Evolutionary conservation across 176 grass and related monocot species (phyloP).

Genomic region (Oryza officinalis): DNA sequence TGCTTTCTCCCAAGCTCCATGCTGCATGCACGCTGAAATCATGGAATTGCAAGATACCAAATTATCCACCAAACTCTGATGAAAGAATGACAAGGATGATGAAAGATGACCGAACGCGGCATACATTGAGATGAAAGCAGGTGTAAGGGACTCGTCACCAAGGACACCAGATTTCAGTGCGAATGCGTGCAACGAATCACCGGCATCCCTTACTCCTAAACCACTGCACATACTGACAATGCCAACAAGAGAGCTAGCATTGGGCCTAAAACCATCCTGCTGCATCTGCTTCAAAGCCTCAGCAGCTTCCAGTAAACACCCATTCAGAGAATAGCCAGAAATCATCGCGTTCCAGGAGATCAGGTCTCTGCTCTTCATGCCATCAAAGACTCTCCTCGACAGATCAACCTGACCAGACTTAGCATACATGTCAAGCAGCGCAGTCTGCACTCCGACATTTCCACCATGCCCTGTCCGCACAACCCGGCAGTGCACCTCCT

Average conservation of each 20-base stretch:
- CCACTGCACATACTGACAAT: conserved; percentile 37
- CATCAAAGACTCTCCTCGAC: conserved; percentile 52
- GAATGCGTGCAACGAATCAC: conserved; percentile 44
- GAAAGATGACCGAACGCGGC: conserved; percentile 40
- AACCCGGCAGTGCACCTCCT: conserved; percentile 55
- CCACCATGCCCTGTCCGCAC: conserved; percentile 39
- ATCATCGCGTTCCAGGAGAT: conserved; percentile 71
- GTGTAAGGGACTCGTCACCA: conserved; percentile 40
- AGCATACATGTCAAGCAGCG: conserved; percentile 66
- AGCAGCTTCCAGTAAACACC: conserved; percentile 39
- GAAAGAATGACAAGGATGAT: conserved; percentile 54
- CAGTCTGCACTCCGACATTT: conserved; percentile 62
- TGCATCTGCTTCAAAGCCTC: conserved; percentile 46
- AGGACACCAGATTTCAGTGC: conserved; percentile 58
- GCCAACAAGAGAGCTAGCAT: conserved; percentile 54
- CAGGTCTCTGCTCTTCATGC: conserved; percentile 55
- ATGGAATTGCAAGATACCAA: conserved; percentile 64
- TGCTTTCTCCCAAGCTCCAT: conserved; percentile 41
- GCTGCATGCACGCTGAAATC: conserved; percentile 56
- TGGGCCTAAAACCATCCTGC: conserved; percentile 33
- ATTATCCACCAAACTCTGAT: conserved; percentile 41
- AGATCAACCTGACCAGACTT: conserved; percentile 39
- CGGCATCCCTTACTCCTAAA: not conserved
- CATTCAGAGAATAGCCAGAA: conserved; percentile 52
- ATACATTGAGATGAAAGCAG: conserved; percentile 70